Evolutionary conservation across 345 rosid species (phyloP).

Genomic region (Kandelia obovata): DNA sequence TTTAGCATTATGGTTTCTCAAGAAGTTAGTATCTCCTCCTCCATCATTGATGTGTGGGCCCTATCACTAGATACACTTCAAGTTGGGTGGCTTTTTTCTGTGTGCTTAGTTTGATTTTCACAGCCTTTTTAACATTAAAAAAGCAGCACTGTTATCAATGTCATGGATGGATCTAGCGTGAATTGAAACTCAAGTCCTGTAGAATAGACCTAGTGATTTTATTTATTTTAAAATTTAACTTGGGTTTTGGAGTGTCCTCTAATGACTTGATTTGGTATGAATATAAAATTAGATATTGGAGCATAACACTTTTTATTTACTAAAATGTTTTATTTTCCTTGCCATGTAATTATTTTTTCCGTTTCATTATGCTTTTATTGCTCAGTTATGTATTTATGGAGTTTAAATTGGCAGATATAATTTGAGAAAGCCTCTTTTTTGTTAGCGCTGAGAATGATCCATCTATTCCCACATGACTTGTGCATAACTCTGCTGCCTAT

Average conservation of each 20-base stretch:
- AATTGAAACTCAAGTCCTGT: too few relatives aligned
- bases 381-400: background rate
- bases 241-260: too few relatives aligned
- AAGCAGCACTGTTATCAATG: too few relatives aligned
- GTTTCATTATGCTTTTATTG: background rate
- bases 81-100: background rate
- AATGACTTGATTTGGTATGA: background rate
- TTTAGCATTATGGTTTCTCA: background rate
- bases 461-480: constrained; percentile 4
- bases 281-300: background rate
- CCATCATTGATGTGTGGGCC: background rate
- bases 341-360: background rate
- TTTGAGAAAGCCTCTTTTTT: constrained; percentile 3
- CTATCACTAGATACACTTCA: background rate
- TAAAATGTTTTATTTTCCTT: background rate
- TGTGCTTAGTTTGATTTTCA: background rate
- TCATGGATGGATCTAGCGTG: too few relatives aligned
- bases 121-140: background rate
- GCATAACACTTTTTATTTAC: background rate
- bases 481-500: constrained; percentile 12
- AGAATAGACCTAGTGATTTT: too few relatives aligned
- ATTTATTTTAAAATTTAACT: too few relatives aligned
- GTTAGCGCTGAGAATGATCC: background rate
- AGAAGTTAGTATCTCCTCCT: background rate
- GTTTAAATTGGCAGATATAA: background rate